Evolutionary conservation across 148 eudicot genomes (phyloP).

Genomic region (Simmondsia chinensis): DNA sequence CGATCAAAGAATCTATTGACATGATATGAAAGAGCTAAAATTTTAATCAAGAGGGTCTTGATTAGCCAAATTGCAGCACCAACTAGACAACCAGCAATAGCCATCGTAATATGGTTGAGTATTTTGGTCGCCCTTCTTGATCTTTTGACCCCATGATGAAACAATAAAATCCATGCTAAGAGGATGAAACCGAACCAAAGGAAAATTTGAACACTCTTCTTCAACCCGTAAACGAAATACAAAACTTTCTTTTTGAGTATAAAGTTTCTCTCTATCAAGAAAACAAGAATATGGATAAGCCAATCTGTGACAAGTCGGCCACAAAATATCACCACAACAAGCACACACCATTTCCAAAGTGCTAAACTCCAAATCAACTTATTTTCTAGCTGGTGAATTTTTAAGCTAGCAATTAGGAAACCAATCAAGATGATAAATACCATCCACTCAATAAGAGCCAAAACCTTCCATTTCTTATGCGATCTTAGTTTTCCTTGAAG

Average conservation of each 20-base stretch:
- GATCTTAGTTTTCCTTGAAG: slow-evolving; percentile 7
- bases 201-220: slow-evolving; percentile 50
- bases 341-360: slow-evolving; percentile 86
- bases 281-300: slow-evolving; percentile 35
- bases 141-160: slow-evolving; percentile 40
- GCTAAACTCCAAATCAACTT: slow-evolving; percentile 34
- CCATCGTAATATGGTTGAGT: slow-evolving; percentile 56
- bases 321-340: slow-evolving; percentile 49
- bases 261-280: slow-evolving; percentile 62
- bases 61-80: slow-evolving; percentile 73
- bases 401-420: slow-evolving; percentile 40
- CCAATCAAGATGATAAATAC: slow-evolving; percentile 30
- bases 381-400: slow-evolving; percentile 18
- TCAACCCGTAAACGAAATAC: slow-evolving; percentile 68
- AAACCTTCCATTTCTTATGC: slow-evolving; percentile 27
- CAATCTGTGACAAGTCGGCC: slow-evolving; percentile 62
- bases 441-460: slow-evolving; percentile 37
- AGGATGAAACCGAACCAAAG: slow-evolving; percentile 70
- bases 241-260: slow-evolving; percentile 63
- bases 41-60: slow-evolving; percentile 59
- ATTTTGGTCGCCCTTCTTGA: slow-evolving; percentile 27
- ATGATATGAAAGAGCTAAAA: slow-evolving; percentile 65
- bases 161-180: slow-evolving; percentile 66
- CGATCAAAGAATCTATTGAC: slow-evolving; percentile 77
- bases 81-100: slow-evolving; percentile 48